A percentile compares a stretch with the other conserved stretches of the same genome.
phyloP scores from a whole-genome alignment of 306 rosid species.

The Bauhinia variegata region DNA sequence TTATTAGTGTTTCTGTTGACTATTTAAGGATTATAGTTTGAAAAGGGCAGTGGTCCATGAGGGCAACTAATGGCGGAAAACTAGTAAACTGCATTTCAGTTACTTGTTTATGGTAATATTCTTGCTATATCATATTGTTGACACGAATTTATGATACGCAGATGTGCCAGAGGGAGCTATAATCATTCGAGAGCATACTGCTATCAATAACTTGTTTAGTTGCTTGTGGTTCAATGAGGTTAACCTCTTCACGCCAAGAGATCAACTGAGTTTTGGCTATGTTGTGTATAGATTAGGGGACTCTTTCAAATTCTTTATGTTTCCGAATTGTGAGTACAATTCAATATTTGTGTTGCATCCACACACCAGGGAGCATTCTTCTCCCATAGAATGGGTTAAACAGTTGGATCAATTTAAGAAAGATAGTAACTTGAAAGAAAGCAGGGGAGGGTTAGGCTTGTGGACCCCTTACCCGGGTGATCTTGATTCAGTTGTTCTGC shows the following conservation, averaged over 20 bases:
- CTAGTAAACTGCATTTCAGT: slow-evolving; percentile 16
- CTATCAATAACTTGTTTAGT: slow-evolving; percentile 81
- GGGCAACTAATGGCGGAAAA: background rate
- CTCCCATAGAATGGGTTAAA: slow-evolving; percentile 96
- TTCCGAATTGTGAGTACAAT: slow-evolving; percentile 93
- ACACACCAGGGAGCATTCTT: slow-evolving; percentile 97
- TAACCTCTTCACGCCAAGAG: slow-evolving; percentile 95
- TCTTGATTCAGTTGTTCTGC: slow-evolving; percentile 70
- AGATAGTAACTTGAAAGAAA: slow-evolving; percentile 65
- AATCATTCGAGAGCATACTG: slow-evolving; percentile 81
- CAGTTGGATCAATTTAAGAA: slow-evolving; percentile 65
- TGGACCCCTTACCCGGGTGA: slow-evolving; percentile 88
- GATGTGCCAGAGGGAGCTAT: slow-evolving; percentile 99
- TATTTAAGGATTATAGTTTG: background rate
- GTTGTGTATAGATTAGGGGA: slow-evolving; percentile 80
- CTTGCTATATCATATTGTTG: slow-evolving; percentile 26
- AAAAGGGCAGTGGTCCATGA: background rate
- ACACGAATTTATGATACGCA: slow-evolving; percentile 46
- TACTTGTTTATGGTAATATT: slow-evolving; percentile 3
- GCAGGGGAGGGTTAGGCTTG: slow-evolving; percentile 90
- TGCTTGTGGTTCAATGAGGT: slow-evolving; percentile 99
- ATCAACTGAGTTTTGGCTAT: slow-evolving; percentile 96
- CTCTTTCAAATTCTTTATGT: slow-evolving; percentile 74
- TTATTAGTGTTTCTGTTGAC: background rate
- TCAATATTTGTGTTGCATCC: slow-evolving; percentile 95